Evolutionary conservation across 2,329 filamentous ascomycete genomes (phyloP).

Genomic region (Apiospora marii): DNA sequence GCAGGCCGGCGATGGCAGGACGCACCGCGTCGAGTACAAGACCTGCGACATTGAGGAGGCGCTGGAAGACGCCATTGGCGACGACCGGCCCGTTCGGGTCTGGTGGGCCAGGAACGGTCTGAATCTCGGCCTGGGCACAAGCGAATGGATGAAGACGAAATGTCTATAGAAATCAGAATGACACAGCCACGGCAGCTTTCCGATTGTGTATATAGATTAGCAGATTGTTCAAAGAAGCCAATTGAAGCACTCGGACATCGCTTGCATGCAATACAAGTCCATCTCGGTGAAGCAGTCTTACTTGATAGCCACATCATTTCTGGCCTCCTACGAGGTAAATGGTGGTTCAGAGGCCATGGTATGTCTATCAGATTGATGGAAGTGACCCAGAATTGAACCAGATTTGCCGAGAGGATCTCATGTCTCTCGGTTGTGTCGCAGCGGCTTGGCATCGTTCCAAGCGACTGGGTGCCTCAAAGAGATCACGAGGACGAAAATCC

Average conservation of each 20-base stretch:
- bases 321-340: background rate
- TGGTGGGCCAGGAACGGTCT: conserved; percentile 92
- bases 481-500: background rate
- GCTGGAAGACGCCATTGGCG: conserved; percentile 82
- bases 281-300: background rate
- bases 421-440: background rate
- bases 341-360: background rate
- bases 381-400: conserved; percentile 6
- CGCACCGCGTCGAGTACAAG: conserved; percentile 86
- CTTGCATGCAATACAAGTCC: background rate
- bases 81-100: conserved; percentile 74
- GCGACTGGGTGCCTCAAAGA: background rate
- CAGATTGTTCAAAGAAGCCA: background rate
- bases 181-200: background rate
- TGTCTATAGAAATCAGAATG: conserved; percentile 58
- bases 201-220: conserved; percentile 9
- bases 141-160: conserved; percentile 88
- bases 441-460: background rate
- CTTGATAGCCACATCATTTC: background rate
- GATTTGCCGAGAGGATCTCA: background rate
- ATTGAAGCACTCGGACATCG: background rate
- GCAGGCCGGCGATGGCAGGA: conserved; percentile 59
- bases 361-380: background rate
- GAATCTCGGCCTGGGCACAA: conserved; percentile 81
- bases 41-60: conserved; percentile 96